Conservation (phyloP, 2,329 filamentous ascomycete species). For the Aphanocladium album region DNA sequence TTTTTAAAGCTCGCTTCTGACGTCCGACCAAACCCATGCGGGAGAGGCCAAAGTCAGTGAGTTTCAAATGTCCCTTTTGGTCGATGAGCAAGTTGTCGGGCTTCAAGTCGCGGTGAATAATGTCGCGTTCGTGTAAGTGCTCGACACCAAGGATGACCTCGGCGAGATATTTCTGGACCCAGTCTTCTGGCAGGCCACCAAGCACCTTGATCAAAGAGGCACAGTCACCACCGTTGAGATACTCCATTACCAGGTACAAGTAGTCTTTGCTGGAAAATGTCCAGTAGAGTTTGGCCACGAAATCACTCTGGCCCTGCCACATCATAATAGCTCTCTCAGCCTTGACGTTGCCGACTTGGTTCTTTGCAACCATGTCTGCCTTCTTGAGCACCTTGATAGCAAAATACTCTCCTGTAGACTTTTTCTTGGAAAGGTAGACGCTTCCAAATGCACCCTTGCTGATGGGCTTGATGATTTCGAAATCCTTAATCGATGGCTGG, state of each 20-base stretch:
- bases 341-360: slow-evolving; percentile 98
- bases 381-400: slow-evolving; percentile 98
- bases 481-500: slow-evolving; percentile 96
- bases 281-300: slow-evolving; percentile 98
- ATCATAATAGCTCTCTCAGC: slow-evolving; percentile 99
- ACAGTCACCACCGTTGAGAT: slow-evolving; percentile 94
- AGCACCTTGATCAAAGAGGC: slow-evolving; percentile 94
- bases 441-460: slow-evolving; percentile 98
- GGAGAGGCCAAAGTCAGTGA: slow-evolving; percentile 96
- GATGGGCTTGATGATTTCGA: slow-evolving; percentile 98
- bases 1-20: slow-evolving; percentile 87
- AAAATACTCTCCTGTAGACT: slow-evolving; percentile 96
- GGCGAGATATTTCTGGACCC: slow-evolving; percentile 95
- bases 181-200: slow-evolving; percentile 88
- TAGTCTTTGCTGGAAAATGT: slow-evolving; percentile 99
- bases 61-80: slow-evolving; percentile 89
- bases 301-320: slow-evolving; percentile 99
- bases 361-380: slow-evolving; percentile 99
- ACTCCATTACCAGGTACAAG: slow-evolving; percentile 98
- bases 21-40: slow-evolving; percentile 95
- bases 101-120: slow-evolving; percentile 95
- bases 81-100: slow-evolving; percentile 97
- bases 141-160: slow-evolving; percentile 97
- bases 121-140: slow-evolving; percentile 87
- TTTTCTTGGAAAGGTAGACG: slow-evolving; percentile 97